A percentile compares a stretch with the other conserved stretches of the same genome.
Evolutionary conservation across 2,329 filamentous ascomycete genomes (phyloP).

Genomic region (Thielaviopsis euricoi): DNA sequence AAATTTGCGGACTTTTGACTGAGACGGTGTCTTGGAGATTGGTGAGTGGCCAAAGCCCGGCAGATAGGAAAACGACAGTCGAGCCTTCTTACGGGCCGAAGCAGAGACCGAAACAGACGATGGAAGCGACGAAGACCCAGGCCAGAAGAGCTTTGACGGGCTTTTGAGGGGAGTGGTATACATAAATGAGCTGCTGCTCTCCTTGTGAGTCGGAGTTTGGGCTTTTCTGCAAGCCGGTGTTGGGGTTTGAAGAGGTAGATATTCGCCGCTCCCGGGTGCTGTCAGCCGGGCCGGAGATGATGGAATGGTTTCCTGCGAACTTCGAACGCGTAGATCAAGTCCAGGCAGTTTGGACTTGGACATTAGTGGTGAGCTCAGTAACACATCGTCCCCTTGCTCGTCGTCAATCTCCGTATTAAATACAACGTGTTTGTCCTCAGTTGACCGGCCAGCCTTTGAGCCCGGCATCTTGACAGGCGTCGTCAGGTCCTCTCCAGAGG

Average conservation of each 20-base stretch:
- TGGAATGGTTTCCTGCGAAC: background rate
- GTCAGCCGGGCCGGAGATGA: background rate
- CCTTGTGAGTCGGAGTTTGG: background rate
- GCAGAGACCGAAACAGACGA: background rate
- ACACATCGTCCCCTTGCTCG: background rate
- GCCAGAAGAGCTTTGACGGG: background rate
- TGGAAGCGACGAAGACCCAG: background rate
- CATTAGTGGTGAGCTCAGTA: background rate
- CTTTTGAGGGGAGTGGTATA: background rate
- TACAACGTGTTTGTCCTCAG: background rate
- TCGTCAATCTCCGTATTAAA: background rate
- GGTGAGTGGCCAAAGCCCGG: background rate
- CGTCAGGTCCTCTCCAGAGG: background rate
- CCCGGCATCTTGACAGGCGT: background rate
- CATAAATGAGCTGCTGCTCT: background rate
- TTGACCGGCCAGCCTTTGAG: background rate
- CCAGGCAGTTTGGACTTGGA: background rate
- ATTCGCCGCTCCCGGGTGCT: background rate
- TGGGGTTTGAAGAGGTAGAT: background rate
- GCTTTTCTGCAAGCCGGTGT: background rate
- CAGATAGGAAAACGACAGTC: background rate
- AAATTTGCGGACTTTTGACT: background rate
- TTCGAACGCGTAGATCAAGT: background rate
- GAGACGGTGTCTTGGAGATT: background rate
- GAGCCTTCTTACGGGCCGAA: background rate